Percentiles rank a stretch among this genome's conserved stretches.
Evolutionary conservation across 495 filamentous ascomycete species (phyloP).

Genomic region (Lasiosphaeris hirsuta): DNA sequence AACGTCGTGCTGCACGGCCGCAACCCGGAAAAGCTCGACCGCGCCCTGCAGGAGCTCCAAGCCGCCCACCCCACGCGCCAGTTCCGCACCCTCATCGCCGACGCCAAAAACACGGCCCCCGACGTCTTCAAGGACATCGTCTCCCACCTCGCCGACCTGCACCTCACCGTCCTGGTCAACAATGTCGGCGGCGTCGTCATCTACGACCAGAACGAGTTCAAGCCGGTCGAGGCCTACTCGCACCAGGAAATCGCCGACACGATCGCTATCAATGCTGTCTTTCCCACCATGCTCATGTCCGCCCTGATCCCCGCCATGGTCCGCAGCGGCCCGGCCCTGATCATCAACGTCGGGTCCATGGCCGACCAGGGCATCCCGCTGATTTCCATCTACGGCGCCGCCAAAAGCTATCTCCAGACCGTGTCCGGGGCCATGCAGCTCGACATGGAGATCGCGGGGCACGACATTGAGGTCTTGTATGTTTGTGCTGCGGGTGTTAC

Average conservation of each 20-base stretch:
- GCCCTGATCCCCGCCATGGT: conserved; percentile 19
- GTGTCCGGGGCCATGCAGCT: conserved; percentile 14
- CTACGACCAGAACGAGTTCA: conserved; percentile 5
- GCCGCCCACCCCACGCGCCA: conserved; percentile 31
- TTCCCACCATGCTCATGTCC: conserved; percentile 16
- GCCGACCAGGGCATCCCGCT: conserved; percentile 25
- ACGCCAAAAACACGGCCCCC: conserved; percentile 10
- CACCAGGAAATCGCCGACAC: conserved; percentile 5
- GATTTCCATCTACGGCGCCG: conserved; percentile 23
- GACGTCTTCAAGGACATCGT: conserved; percentile 14
- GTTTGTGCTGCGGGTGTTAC: conserved; percentile 23
- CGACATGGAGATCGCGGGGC: conserved; percentile 11
- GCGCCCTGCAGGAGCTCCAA: conserved; percentile 20
- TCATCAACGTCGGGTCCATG: conserved; percentile 24
- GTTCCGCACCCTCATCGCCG: conserved; percentile 29
- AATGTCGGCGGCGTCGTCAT: conserved; percentile 13
- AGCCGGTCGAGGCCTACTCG: conserved; percentile 7
- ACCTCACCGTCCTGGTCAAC: conserved; percentile 35
- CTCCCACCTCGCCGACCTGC: conserved; percentile 19
- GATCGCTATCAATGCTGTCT: conserved; percentile 17
- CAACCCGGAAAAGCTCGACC: conserved; percentile 43
- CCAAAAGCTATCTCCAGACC: conserved; percentile 19
- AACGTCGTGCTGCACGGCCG: conserved; percentile 57
- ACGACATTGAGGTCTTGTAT: conserved; percentile 25
- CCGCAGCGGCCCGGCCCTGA: conserved; percentile 19